Percentiles rank a stretch among this genome's conserved stretches.
phyloP scores from a whole-genome alignment of 306 rosid species.

The Luffa aegyptiaca region DNA sequence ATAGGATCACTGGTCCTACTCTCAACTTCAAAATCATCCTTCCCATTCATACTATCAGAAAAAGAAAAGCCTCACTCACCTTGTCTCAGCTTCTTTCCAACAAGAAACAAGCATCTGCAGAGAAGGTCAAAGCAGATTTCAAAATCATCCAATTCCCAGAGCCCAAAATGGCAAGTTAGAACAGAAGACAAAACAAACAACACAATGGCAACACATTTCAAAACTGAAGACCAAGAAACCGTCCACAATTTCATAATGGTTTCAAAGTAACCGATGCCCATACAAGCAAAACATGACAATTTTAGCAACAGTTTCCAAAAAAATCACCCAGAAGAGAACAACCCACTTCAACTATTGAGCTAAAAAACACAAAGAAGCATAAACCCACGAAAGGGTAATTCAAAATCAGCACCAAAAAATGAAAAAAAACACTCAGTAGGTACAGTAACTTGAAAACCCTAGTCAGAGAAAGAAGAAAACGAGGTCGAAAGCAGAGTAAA shows the following conservation, averaged over 20 bases:
- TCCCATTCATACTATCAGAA: constrained; percentile 51
- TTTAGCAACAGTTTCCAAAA: not conserved
- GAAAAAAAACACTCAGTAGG: constrained; percentile 41
- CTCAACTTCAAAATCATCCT: constrained; percentile 55
- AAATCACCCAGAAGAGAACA: constrained; percentile 6
- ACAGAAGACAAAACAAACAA: not conserved
- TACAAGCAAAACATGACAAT: not conserved
- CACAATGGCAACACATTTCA: not conserved
- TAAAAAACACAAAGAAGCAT: not conserved
- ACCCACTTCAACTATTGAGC: constrained; percentile 27
- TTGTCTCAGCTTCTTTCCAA: constrained; percentile 9
- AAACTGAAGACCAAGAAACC: not conserved
- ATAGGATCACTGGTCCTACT: constrained; percentile 52
- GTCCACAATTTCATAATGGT: not conserved
- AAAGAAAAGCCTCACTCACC: constrained; percentile 16
- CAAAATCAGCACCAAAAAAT: not conserved
- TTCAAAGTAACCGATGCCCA: constrained; percentile 5
- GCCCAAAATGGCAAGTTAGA: not conserved
- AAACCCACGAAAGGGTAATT: not conserved
- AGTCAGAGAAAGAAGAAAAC: constrained; percentile 47
- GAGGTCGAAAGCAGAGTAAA: constrained; percentile 29
- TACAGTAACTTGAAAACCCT: constrained; percentile 79
- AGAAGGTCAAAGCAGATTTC: constrained; percentile 3
- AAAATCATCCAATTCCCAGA: constrained; percentile 7
- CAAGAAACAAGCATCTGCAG: constrained; percentile 16